Percentiles rank a stretch among this genome's conserved stretches.
Conservation (phyloP, 2,329 filamentous ascomycete species). For the Fusarium beomiforme region DNA sequence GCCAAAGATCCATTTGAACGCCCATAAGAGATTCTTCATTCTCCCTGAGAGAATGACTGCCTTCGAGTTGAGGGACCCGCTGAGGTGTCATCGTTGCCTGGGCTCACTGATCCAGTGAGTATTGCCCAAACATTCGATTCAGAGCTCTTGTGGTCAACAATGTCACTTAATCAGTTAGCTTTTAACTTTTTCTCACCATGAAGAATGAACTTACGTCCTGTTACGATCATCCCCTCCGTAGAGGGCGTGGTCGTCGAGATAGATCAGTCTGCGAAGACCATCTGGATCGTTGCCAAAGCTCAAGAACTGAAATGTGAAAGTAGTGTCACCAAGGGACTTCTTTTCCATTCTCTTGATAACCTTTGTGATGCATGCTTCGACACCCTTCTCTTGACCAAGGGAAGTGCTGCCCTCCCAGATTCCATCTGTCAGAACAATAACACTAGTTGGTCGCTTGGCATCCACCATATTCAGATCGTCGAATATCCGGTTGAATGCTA, state of each 20-base stretch:
- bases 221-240: neutral
- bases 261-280: neutral
- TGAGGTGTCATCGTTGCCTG: neutral
- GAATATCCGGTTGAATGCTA: neutral
- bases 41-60: neutral
- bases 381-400: neutral
- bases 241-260: constrained; percentile 14
- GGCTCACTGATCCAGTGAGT: constrained; percentile 3
- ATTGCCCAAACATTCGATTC: constrained; percentile 10
- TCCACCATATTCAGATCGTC: neutral
- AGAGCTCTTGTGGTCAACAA: constrained; percentile 22
- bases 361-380: neutral
- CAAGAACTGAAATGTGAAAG: constrained; percentile 22
- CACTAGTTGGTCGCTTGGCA: neutral
- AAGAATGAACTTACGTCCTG: neutral
- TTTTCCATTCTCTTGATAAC: neutral
- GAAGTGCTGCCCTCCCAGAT: neutral
- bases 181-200: accelerated
- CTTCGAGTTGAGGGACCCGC: neutral
- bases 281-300: constrained; percentile 18
- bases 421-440: constrained; percentile 20
- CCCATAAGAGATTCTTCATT: neutral
- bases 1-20: neutral
- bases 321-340: neutral
- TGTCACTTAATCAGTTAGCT: neutral